phyloP scores from a whole-genome alignment of 1,139 yeast species.

The Kluyveromyces marxianus region DNA sequence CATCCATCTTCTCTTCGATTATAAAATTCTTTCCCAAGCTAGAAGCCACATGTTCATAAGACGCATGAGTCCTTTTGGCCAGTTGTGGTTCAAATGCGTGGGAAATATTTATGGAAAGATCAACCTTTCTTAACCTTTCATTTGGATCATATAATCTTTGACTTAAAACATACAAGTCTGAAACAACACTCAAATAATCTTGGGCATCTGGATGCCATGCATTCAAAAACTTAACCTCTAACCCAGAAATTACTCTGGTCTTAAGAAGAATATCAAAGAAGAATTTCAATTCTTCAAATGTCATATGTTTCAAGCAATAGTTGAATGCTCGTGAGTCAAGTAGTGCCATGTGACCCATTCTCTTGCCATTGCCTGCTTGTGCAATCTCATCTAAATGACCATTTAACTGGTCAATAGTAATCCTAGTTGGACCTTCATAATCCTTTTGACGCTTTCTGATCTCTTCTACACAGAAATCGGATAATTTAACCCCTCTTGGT shows the following conservation, averaged over 20 bases:
- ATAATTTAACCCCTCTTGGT: conserved; percentile 32
- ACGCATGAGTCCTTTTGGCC: conserved; percentile 44
- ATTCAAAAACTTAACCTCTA: conserved; percentile 54
- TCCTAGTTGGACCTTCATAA: conserved; percentile 28
- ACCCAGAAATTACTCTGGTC: conserved; percentile 47
- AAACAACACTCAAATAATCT: conserved; percentile 57
- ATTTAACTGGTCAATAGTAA: conserved; percentile 55
- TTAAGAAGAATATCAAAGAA: conserved; percentile 61
- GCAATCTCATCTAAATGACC: conserved; percentile 46
- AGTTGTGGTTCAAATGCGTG: conserved; percentile 67
- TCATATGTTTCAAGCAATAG: conserved; percentile 48
- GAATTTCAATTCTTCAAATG: conserved; percentile 62
- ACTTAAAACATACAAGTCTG: conserved; percentile 55
- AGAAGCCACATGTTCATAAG: conserved; percentile 43
- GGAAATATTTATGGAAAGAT: conserved; percentile 41
- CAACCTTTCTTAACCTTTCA: conserved; percentile 37
- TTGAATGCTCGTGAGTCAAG: conserved; percentile 35
- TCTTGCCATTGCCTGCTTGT: conserved; percentile 28
- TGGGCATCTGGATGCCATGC: conserved; percentile 80
- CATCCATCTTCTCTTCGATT: conserved; percentile 90
- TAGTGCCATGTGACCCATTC: conserved; percentile 20
- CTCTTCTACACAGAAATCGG: conserved; percentile 35
- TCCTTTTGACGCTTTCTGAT: conserved; percentile 36
- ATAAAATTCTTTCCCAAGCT: conserved; percentile 46
- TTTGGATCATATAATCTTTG: conserved; percentile 48